These are phyloP conservation scores for Crithidia acanthocephali DNA, from an alignment of 208 protist species.

Conservation along the genomic window DNA sequence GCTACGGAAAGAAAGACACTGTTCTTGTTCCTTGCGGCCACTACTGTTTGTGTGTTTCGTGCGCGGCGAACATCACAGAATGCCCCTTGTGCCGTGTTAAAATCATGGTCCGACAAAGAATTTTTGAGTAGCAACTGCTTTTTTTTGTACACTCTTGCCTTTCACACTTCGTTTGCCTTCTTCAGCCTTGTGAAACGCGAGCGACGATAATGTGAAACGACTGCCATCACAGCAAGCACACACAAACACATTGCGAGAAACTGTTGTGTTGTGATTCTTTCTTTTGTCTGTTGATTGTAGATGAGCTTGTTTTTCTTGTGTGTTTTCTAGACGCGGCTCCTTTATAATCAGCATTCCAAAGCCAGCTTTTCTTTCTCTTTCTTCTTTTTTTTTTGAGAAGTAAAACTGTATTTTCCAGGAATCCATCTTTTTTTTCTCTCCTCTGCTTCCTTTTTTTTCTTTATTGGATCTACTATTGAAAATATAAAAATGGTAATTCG, in stretches of 20 bases:
- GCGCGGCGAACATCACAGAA: constrained; percentile 48
- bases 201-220: no score
- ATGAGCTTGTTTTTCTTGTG: no score
- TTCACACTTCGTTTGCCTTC: no score
- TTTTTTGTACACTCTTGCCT: not conserved
- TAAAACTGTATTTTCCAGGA: not conserved
- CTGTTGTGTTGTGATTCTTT: no score
- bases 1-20: constrained; percentile 44
- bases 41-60: constrained; percentile 53
- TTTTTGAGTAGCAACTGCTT: constrained; percentile 19
- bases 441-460: not conserved
- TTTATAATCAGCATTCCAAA: no score
- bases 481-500: no score
- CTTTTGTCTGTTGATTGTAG: no score
- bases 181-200: no score
- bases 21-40: constrained; percentile 68
- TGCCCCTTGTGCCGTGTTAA: constrained; percentile 58
- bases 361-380: not conserved
- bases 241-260: no score
- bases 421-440: not conserved
- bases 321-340: no score
- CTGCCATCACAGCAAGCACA: no score
- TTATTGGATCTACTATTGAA: no score
- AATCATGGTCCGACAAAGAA: constrained; percentile 51
- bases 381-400: constrained; percentile 6